Percentiles rank a stretch among this genome's conserved stretches.
Evolutionary conservation across 495 filamentous ascomycete genomes (phyloP).

Genomic region (Hypoxylon fragiforme): DNA sequence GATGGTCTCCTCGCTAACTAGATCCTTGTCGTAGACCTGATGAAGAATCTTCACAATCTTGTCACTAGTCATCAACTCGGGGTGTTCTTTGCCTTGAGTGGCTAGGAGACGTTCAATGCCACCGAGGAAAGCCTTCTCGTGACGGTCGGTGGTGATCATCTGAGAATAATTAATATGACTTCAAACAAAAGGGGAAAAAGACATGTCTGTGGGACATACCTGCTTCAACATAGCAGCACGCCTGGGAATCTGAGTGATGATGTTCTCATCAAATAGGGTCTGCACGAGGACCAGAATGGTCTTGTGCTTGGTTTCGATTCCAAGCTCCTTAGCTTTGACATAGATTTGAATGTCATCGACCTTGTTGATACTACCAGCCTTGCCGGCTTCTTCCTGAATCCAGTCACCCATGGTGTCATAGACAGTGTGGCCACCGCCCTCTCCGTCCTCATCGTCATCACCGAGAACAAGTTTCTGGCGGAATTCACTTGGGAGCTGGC

Average conservation of each 20-base stretch:
- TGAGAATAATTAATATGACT: slow-evolving; percentile 45
- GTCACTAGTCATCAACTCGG: slow-evolving; percentile 64
- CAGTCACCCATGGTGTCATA: slow-evolving; percentile 95
- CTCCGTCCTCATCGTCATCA: slow-evolving; percentile 82
- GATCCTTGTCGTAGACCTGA: slow-evolving; percentile 83
- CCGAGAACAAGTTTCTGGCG: slow-evolving; percentile 86
- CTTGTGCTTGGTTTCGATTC: slow-evolving; percentile 93
- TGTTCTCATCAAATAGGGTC: slow-evolving; percentile 89
- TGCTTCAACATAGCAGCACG: slow-evolving; percentile 87
- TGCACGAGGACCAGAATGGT: slow-evolving; percentile 90
- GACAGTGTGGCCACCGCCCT: slow-evolving; percentile 71
- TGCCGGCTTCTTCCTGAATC: slow-evolving; percentile 75
- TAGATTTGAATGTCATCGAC: slow-evolving; percentile 89
- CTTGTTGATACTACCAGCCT: slow-evolving; percentile 70
- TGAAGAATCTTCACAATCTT: slow-evolving; percentile 84
- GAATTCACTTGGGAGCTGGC: slow-evolving; percentile 86
- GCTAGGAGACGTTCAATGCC: slow-evolving; percentile 89
- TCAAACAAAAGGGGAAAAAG: neutral
- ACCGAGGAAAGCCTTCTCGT: slow-evolving; percentile 96
- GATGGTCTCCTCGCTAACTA: slow-evolving; percentile 82
- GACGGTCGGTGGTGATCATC: slow-evolving; percentile 86
- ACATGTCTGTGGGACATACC: slow-evolving; percentile 59
- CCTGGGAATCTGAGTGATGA: slow-evolving; percentile 75
- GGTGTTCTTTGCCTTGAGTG: slow-evolving; percentile 68
- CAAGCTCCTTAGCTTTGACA: slow-evolving; percentile 92